Conservation (phyloP, 2,329 filamentous ascomycete genomes). For the Fusarium brachygibbosum region DNA sequence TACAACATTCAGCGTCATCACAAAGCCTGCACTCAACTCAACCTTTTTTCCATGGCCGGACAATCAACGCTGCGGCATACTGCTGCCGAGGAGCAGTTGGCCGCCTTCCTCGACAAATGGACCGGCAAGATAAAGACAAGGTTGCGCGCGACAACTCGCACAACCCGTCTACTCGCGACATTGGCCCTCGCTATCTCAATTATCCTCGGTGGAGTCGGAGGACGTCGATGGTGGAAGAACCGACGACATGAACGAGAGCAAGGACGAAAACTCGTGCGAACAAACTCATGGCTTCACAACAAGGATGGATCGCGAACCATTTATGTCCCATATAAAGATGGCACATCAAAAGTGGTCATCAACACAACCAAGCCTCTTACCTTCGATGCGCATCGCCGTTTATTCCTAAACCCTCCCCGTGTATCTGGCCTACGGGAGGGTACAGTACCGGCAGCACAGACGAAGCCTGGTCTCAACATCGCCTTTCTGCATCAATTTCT, state of each 20-base stretch:
- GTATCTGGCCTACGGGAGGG: constrained; percentile 82
- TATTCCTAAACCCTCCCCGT: constrained; percentile 92
- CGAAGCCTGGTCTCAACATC: constrained; percentile 93
- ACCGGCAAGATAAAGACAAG: constrained; percentile 64
- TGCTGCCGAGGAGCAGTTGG: constrained; percentile 75
- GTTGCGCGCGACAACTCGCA: constrained; percentile 75
- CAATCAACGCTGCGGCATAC: constrained; percentile 85
- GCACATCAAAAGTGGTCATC: constrained; percentile 92
- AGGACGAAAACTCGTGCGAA: constrained; percentile 83
- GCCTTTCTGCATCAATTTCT: constrained; percentile 98
- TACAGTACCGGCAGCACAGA: constrained; percentile 85
- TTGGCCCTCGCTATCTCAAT: constrained; percentile 83
- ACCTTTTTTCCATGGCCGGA: constrained; percentile 75
- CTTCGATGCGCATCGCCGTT: constrained; percentile 92
- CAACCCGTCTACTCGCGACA: constrained; percentile 80
- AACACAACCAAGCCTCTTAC: constrained; percentile 91
- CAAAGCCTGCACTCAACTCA: constrained; percentile 9
- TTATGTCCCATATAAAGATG: constrained; percentile 91
- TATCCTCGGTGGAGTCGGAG: constrained; percentile 81
- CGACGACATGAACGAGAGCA: constrained; percentile 84
- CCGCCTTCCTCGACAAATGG: constrained; percentile 73
- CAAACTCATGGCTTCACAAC: constrained; percentile 92
- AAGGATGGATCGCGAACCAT: constrained; percentile 97
- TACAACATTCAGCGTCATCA: constrained; percentile 31
- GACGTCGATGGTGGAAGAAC: constrained; percentile 81